Evolutionary conservation across 2,329 filamentous ascomycete genomes (phyloP).

Genomic region (Huntiella abstrusa): DNA sequence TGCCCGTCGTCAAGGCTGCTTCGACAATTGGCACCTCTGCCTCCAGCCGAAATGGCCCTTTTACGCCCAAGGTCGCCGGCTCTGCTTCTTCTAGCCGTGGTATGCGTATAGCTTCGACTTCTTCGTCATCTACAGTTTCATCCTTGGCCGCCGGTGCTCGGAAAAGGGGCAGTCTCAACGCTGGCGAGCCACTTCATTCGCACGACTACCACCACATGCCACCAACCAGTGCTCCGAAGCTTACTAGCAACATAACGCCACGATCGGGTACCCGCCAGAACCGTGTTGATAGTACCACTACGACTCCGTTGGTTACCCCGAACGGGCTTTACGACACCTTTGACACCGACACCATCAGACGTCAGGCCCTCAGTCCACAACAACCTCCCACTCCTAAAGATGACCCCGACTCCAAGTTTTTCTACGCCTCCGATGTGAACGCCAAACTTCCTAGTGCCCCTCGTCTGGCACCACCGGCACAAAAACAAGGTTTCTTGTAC

Average conservation of each 20-base stretch:
- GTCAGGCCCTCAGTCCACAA: conserved; percentile 23
- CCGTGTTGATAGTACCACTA: conserved; percentile 48
- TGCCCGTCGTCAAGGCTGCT: conserved; percentile 9
- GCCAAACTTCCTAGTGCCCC: conserved; percentile 21
- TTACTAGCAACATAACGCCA: conserved; percentile 56
- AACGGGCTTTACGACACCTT: conserved; percentile 21
- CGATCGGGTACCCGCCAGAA: conserved; percentile 56
- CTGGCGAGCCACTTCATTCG: conserved; percentile 12
- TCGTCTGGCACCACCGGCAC: conserved; percentile 17
- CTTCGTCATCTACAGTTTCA: background rate
- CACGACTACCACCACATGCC: conserved; percentile 25
- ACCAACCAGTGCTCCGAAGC: conserved; percentile 12
- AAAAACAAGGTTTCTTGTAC: conserved; percentile 36
- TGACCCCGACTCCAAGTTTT: conserved; percentile 53
- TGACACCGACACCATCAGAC: conserved; percentile 5
- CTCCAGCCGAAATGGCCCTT: conserved; percentile 19
- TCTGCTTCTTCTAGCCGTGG: background rate
- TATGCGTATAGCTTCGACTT: conserved; percentile 1
- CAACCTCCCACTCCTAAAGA: conserved; percentile 16
- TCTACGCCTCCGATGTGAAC: conserved; percentile 70
- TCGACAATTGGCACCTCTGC: conserved; percentile 5
- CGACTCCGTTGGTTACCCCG: conserved; percentile 46
- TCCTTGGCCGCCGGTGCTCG: background rate
- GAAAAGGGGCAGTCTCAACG: conserved; percentile 6
- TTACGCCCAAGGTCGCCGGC: conserved; percentile 33